Evolutionary conservation across 352 stramenopile genomes (phyloP).

Genomic region (Elongisporangium undulatum): DNA sequence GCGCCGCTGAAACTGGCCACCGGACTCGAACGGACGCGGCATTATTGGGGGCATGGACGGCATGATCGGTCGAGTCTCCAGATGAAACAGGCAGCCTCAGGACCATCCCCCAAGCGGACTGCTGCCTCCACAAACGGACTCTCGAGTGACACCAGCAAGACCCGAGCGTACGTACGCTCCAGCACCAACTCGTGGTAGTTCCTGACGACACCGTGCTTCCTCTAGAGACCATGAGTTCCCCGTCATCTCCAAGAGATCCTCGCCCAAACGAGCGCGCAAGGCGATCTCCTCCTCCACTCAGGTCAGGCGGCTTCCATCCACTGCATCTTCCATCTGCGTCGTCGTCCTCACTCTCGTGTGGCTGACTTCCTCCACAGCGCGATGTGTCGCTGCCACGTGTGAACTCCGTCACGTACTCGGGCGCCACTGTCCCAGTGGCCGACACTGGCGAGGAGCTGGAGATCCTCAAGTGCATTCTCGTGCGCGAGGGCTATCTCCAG

Average conservation of each 20-base stretch:
- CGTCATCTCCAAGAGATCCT: constrained; percentile 3
- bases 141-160: neutral
- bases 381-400: neutral
- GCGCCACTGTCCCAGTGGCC: neutral
- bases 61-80: neutral
- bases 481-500: constrained; percentile 87
- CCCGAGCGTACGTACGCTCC: neutral
- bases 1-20: neutral
- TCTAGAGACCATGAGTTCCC: constrained; percentile 1
- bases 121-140: neutral
- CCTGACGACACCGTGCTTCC: neutral
- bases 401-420: neutral
- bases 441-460: constrained; percentile 63
- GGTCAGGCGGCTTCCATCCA: neutral
- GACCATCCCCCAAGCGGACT: neutral
- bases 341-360: no score
- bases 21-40: neutral
- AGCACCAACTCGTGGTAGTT: neutral
- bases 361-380: neutral
- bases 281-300: neutral
- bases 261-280: neutral
- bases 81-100: neutral
- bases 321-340: no score
- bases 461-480: constrained; percentile 85
- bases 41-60: neutral